Percentiles rank a stretch among this genome's conserved stretches.
Evolutionary conservation across 2,329 filamentous ascomycete genomes (phyloP).

Genomic region (Xylaria sp.): DNA sequence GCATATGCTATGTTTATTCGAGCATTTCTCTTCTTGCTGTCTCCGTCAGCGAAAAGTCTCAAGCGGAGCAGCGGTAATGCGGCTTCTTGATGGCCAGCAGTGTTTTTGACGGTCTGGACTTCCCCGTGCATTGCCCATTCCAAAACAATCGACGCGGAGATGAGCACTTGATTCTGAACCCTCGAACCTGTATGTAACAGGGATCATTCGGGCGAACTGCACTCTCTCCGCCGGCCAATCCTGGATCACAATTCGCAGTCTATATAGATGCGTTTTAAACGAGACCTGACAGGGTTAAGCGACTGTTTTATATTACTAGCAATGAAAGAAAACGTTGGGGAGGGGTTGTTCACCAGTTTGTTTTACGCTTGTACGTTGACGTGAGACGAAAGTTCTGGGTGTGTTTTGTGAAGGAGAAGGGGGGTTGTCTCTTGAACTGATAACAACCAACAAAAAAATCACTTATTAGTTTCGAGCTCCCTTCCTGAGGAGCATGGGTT

Average conservation of each 20-base stretch:
- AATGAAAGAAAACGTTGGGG: slow-evolving; percentile 11
- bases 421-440: not conserved
- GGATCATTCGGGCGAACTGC: not conserved
- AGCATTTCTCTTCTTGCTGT: slow-evolving; percentile 1
- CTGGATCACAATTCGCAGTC: not conserved
- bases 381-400: not conserved
- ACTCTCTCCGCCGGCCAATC: slow-evolving; percentile 3
- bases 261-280: not conserved
- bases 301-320: slow-evolving; percentile 12
- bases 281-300: slow-evolving; percentile 6
- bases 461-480: no score
- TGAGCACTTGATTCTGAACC: not conserved
- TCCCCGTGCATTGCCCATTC: slow-evolving; percentile 13
- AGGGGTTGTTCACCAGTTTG: not conserved
- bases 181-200: slow-evolving; percentile 10
- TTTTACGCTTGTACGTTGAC: not conserved
- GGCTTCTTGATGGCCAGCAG: slow-evolving; percentile 5
- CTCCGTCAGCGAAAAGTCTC: slow-evolving; percentile 1
- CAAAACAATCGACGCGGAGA: slow-evolving; percentile 9
- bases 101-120: slow-evolving; percentile 2
- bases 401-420: not conserved
- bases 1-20: slow-evolving; percentile 7
- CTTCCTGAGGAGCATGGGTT: not conserved
- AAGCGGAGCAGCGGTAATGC: not conserved
- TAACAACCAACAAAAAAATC: not conserved